Percentiles rank a stretch among this genome's conserved stretches.
Conservation (phyloP, 345 rosid genomes). For the Schrenkiella parvula region DNA sequence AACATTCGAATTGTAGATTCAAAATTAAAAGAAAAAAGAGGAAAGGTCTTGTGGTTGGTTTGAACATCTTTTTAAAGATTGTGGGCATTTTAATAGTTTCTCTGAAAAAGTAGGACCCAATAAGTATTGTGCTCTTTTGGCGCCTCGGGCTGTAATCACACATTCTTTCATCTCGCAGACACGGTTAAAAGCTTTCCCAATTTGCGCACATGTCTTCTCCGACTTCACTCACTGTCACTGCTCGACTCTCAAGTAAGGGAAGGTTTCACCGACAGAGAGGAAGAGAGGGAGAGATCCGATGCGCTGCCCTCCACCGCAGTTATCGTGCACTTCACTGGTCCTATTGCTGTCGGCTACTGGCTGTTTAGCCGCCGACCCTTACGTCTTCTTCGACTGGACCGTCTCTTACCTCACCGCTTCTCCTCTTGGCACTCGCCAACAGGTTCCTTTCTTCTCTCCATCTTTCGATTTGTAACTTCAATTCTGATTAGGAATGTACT, state of each 20-base stretch:
- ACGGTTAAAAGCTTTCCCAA: slow-evolving; percentile 12
- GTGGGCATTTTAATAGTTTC: not conserved
- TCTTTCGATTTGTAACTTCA: not conserved
- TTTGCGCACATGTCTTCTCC: slow-evolving; percentile 17
- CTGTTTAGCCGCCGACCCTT: slow-evolving; percentile 66
- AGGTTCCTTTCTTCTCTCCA: slow-evolving; percentile 38
- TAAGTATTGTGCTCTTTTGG: slow-evolving; percentile 24
- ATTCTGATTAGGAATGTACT: not conserved
- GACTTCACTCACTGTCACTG: not conserved
- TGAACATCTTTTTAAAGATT: not conserved
- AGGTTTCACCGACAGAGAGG: not conserved
- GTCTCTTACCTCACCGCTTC: slow-evolving; percentile 67
- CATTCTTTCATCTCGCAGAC: not conserved
- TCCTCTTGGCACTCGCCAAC: slow-evolving; percentile 69
- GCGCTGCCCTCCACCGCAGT: slow-evolving; percentile 28
- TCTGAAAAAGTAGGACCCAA: slow-evolving; percentile 22
- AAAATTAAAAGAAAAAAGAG: not conserved
- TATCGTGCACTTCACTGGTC: slow-evolving; percentile 15
- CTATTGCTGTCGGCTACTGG: slow-evolving; percentile 21
- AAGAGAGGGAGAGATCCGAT: slow-evolving; percentile 34
- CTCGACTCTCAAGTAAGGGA: not conserved
- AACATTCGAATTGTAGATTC: not conserved
- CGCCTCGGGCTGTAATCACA: slow-evolving; percentile 25
- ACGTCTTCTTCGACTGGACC: slow-evolving; percentile 80
- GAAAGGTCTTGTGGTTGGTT: not conserved